A percentile compares a stretch with the other conserved stretches of the same genome.
These are phyloP conservation scores for Trifolium subterraneum DNA, from an alignment of 306 rosid genomes.

Conservation along the genomic window DNA sequence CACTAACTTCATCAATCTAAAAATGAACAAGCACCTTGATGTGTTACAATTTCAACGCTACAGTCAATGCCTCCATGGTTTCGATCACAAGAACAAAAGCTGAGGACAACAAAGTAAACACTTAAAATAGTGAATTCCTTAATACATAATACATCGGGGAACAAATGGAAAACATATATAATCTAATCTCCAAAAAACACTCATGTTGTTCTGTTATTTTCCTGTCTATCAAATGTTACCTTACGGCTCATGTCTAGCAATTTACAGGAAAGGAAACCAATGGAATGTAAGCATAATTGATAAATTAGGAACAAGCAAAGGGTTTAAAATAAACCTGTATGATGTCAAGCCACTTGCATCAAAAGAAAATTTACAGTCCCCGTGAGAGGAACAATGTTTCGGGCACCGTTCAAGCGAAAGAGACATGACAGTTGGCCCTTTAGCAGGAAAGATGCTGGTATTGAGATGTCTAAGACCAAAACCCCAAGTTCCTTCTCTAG, in stretches of 20 bases:
- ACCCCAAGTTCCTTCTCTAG: conserved; percentile 96
- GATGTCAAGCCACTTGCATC: conserved; percentile 90
- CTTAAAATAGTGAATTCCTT: conserved; percentile 18
- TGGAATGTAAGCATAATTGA: conserved; percentile 33
- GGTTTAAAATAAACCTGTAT: conserved; percentile 70
- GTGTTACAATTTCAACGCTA: conserved; percentile 79
- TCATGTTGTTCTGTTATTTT: neutral
- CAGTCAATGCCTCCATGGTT: conserved; percentile 99
- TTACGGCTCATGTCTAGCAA: neutral
- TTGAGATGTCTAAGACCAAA: conserved; percentile 73
- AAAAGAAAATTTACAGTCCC: conserved; percentile 68
- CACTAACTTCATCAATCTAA: conserved; percentile 35
- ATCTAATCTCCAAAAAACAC: too few relatives aligned
- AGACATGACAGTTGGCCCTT: conserved; percentile 72
- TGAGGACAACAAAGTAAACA: conserved; percentile 48
- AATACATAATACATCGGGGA: conserved; percentile 14
- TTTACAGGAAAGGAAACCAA: neutral
- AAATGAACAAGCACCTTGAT: conserved; percentile 64
- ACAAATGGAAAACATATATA: conserved; percentile 29
- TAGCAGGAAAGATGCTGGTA: conserved; percentile 43
- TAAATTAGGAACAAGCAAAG: conserved; percentile 19
- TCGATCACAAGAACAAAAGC: conserved; percentile 91
- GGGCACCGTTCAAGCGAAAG: conserved; percentile 94
- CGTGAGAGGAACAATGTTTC: conserved; percentile 77
- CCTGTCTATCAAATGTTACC: neutral